A percentile compares a stretch with the other conserved stretches of the same genome.
Conservation (phyloP, 768 basidiomycete species). For the Omphalotus guepiniiformis region DNA sequence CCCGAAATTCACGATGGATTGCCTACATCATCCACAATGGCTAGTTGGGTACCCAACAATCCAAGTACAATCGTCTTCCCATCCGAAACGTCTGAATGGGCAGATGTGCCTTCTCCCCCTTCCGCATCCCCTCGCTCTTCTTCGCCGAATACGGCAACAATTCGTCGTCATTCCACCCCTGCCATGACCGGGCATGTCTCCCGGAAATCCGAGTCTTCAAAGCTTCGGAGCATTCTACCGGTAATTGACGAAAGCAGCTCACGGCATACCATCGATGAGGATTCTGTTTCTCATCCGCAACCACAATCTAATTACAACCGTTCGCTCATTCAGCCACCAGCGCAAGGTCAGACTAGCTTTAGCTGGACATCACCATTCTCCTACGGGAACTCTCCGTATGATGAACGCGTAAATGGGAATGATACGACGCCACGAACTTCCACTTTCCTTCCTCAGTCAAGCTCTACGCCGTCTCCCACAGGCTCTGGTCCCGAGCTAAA, state of each 20-base stretch:
- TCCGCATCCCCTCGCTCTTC: conserved; percentile 45
- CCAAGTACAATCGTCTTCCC: conserved; percentile 39
- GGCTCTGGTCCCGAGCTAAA: not conserved
- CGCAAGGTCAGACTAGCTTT: conserved; percentile 12
- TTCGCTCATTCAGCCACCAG: conserved; percentile 8
- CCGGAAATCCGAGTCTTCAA: conserved; percentile 60
- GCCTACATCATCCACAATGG: conserved; percentile 28
- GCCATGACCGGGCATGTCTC: conserved; percentile 30
- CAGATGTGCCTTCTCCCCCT: conserved; percentile 35
- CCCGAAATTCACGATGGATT: conserved; percentile 28
- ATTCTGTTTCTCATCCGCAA: not conserved
- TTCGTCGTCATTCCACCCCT: conserved; percentile 52
- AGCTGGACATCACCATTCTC: conserved; percentile 19
- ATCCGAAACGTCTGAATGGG: conserved; percentile 55
- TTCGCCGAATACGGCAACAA: conserved; percentile 40
- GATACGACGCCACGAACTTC: conserved; percentile 47
- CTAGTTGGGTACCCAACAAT: conserved; percentile 50
- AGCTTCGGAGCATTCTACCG: conserved; percentile 68
- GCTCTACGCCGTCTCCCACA: not conserved
- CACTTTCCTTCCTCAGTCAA: conserved; percentile 13
- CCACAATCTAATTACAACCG: not conserved
- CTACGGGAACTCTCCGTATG: conserved; percentile 15
- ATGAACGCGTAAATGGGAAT: conserved; percentile 24
- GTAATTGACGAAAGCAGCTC: conserved; percentile 58
- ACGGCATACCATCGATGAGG: conserved; percentile 23